Evolutionary conservation across 192 early-diverging fungal genomes (phyloP), one percentile per base, ranked within the genome.

Genomic region (Funneliformis mosseae): DNA sequence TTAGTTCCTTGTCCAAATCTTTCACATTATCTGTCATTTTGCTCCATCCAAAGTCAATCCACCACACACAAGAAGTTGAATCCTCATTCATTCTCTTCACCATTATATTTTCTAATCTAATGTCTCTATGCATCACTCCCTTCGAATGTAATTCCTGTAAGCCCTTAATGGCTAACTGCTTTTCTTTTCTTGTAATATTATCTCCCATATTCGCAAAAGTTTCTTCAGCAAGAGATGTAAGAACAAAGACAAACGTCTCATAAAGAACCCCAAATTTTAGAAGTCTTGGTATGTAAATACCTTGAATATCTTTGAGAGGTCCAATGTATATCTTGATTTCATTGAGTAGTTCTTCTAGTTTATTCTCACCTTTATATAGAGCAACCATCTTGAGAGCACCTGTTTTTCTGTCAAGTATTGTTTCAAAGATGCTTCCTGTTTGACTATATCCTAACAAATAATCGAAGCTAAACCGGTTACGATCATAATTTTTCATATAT

Each of bases 61-160:
- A 76, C 74, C 55, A 27, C 55, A 60, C 74, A 76, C 11, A 10
- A 61, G 74, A 28, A 12, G n/a, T 39, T 38, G 3, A n/a, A 14
- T 1, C 14, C n/a, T 38, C 3, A 55, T 83, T 38, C n/a, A 67
- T 16, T 0, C 72, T 77, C 63, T 76, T 8, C 25, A 81, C 63
- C 8, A 84, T 18, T 76, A 81, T 84, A 45, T 84, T 84, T 14
- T 81, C 63, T 50, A 78, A 59, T 28, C 72, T 67, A 23, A 81
- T 75, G 41, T 81, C 83, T 4, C 83, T 80, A 75, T 83, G 83
- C 9, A 66, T 21, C 18, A 83, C 77, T 45, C 72, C 83, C 25
- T 74, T 41, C 12, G 60, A 18, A 48, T 84, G 83, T 66, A 84
- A 79, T 45, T 41, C 50, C 55, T 28, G 74, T 76, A 76, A 76